Evolutionary conservation across 148 eudicot species (phyloP).

Genomic region (Chenopodium suecicum): DNA sequence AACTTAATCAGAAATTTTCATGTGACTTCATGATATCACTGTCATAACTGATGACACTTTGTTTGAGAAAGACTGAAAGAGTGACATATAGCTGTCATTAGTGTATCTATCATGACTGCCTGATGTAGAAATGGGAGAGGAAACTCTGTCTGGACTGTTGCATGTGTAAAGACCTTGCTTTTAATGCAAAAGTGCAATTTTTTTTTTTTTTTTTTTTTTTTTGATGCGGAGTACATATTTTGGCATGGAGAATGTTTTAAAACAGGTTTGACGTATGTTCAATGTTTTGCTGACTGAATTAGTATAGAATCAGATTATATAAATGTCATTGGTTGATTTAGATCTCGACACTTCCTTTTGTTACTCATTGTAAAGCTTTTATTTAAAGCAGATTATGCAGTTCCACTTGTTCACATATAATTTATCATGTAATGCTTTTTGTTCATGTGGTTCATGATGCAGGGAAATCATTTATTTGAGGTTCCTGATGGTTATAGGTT

Average conservation of each 20-base stretch:
- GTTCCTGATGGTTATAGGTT: conserved; percentile 86
- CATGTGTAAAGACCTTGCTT: neutral
- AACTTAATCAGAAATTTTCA: neutral
- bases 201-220: neutral
- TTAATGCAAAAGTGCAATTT: neutral
- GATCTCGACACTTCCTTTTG: neutral
- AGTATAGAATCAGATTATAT: neutral
- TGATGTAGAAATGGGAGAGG: neutral
- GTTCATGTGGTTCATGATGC: conserved; percentile 33
- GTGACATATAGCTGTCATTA: neutral
- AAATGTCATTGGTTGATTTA: neutral
- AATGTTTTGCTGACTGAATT: neutral
- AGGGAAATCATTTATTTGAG: conserved; percentile 90
- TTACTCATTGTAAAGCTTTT: neutral
- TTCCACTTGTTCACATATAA: neutral
- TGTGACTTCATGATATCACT: neutral
- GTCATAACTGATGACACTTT: neutral
- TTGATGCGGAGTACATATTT: neutral
- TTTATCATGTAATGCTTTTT: neutral
- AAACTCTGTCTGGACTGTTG: neutral
- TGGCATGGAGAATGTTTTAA: neutral
- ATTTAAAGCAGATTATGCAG: conserved; percentile 10
- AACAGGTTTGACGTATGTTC: neutral
- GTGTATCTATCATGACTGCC: conserved; percentile 1
- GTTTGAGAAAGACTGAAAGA: neutral